Conservation (phyloP, 176 grass and related monocot species). For the Carex kokanica region DNA sequence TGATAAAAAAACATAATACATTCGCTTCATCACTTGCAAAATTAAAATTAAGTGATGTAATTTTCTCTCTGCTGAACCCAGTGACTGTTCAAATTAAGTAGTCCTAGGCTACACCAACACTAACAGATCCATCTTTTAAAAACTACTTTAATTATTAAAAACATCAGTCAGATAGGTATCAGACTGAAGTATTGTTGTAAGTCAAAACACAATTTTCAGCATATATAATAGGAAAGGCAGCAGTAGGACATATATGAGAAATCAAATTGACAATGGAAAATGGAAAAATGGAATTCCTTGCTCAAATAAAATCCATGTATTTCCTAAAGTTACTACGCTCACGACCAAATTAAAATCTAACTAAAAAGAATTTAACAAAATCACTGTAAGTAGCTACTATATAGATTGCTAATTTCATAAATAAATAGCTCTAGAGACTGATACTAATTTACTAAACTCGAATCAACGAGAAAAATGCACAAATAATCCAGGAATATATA, state of each 20-base stretch:
- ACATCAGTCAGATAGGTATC: background rate
- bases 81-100: background rate
- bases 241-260: background rate
- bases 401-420: background rate
- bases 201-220: background rate
- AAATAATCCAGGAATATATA: background rate
- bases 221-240: background rate
- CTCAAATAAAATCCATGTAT: background rate
- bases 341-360: background rate
- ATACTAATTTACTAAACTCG: background rate
- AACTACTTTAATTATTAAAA: background rate
- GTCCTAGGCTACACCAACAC: background rate
- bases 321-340: background rate
- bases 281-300: background rate
- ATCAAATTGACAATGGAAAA: background rate
- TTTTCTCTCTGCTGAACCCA: background rate
- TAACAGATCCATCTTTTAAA: background rate
- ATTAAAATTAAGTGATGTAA: background rate
- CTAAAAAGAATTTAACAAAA: background rate
- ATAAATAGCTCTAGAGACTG: background rate
- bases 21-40: background rate
- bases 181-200: background rate
- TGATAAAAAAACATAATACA: background rate
- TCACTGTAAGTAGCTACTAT: background rate
- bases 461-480: background rate